Conservation (phyloP, 148 eudicot genomes). For the Tetragonia tetragonoides region DNA sequence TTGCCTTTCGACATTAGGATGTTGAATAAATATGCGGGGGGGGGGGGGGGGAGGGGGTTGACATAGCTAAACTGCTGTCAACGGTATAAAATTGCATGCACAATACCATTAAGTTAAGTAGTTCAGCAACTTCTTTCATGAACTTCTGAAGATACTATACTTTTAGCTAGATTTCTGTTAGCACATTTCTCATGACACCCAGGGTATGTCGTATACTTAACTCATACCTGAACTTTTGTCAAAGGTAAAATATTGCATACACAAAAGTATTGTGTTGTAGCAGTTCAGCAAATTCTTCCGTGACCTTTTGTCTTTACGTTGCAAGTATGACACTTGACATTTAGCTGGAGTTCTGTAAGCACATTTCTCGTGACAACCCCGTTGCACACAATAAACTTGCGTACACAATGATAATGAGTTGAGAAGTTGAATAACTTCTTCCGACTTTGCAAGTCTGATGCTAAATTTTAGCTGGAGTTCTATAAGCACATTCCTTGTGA, state of each 20-base stretch:
- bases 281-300: background rate
- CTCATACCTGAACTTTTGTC: background rate
- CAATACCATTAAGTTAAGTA: background rate
- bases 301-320: background rate
- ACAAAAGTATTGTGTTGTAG: background rate
- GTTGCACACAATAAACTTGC: no score
- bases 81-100: background rate
- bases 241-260: background rate
- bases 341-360: background rate
- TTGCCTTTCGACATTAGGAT: background rate
- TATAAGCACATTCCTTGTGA: background rate
- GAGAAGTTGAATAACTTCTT: background rate
- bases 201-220: no score
- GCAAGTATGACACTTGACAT: background rate
- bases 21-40: background rate
- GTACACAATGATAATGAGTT: no score
- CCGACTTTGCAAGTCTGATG: background rate
- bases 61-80: background rate
- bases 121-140: background rate
- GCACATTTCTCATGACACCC: no score
- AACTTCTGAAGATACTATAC: background rate
- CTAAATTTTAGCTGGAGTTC: background rate
- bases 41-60: no score
- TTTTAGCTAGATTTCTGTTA: no score
- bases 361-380: background rate